Conservation (phyloP, 306 rosid species). For the Glycine latifolia region DNA sequence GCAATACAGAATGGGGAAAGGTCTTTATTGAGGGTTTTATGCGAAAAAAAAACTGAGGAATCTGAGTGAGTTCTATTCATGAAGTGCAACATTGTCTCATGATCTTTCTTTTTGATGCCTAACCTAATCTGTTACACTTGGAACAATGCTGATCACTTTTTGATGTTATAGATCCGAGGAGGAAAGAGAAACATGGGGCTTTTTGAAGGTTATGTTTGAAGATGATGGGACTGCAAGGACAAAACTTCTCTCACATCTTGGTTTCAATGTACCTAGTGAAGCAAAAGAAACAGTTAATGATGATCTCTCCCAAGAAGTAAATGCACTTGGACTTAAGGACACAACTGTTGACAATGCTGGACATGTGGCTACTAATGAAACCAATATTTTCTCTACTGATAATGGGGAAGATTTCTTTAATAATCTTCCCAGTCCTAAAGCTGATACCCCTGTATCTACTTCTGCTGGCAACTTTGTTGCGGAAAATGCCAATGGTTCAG, state of each 20-base stretch:
- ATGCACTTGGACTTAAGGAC: conserved; percentile 75
- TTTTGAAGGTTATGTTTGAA: conserved; percentile 95
- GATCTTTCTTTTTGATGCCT: conserved; percentile 23
- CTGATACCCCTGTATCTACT: conserved; percentile 80
- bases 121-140: conserved; percentile 24
- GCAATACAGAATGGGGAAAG: conserved; percentile 93
- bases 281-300: conserved; percentile 66
- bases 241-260: conserved; percentile 88
- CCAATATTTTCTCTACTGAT: conserved; percentile 62
- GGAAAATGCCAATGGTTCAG: conserved; percentile 60
- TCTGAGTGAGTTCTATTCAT: conserved; percentile 69
- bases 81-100: conserved; percentile 17
- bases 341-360: conserved; percentile 56
- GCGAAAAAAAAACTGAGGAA: conserved; percentile 82
- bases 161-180: conserved; percentile 69
- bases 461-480: conserved; percentile 64
- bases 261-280: conserved; percentile 76
- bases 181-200: conserved; percentile 97
- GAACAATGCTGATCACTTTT: conserved; percentile 38
- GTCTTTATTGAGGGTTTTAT: conserved; percentile 72
- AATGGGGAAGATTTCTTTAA: conserved; percentile 98
- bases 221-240: conserved; percentile 97
- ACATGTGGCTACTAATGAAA: conserved; percentile 57
- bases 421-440: conserved; percentile 98
- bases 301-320: conserved; percentile 72